These are phyloP conservation scores for Singerocomus inundabilis DNA, from an alignment of 1,284 basidiomycete species.

Conservation along the genomic window DNA sequence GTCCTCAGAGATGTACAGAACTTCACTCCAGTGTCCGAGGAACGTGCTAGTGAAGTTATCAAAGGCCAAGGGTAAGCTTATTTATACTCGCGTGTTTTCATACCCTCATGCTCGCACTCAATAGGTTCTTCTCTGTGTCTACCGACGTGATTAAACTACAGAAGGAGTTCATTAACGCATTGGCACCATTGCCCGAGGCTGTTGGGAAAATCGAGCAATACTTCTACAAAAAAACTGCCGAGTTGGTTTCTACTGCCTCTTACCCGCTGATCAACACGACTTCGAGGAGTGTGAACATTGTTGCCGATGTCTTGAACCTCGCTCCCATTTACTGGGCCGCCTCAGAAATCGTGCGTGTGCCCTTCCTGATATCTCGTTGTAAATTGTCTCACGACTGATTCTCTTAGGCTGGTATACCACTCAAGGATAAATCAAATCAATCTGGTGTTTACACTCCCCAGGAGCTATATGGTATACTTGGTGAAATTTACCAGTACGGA, in stretches of 20 bases:
- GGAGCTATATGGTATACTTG: conserved; percentile 62
- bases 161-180: conserved; percentile 45
- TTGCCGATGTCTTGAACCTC: conserved; percentile 64
- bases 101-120: neutral
- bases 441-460: conserved; percentile 58
- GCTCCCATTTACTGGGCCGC: conserved; percentile 70
- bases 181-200: conserved; percentile 46
- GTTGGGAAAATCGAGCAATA: conserved; percentile 51
- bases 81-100: neutral
- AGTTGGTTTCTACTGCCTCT: conserved; percentile 52
- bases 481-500: conserved; percentile 66
- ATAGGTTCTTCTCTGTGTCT: conserved; percentile 58
- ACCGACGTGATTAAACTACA: conserved; percentile 45
- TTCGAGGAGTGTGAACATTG: conserved; percentile 60
- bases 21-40: conserved; percentile 51
- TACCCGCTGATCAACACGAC: conserved; percentile 53
- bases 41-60: conserved; percentile 50
- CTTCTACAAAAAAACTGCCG: conserved; percentile 61
- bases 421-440: conserved; percentile 58
- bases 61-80: conserved; percentile 54
- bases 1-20: conserved; percentile 47
- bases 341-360: conserved; percentile 56
- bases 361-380: neutral
- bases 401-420: conserved; percentile 64
- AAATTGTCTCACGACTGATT: conserved; percentile 3